Conservation (phyloP, 129 eudicot genomes). For the Escallonia rubra region DNA sequence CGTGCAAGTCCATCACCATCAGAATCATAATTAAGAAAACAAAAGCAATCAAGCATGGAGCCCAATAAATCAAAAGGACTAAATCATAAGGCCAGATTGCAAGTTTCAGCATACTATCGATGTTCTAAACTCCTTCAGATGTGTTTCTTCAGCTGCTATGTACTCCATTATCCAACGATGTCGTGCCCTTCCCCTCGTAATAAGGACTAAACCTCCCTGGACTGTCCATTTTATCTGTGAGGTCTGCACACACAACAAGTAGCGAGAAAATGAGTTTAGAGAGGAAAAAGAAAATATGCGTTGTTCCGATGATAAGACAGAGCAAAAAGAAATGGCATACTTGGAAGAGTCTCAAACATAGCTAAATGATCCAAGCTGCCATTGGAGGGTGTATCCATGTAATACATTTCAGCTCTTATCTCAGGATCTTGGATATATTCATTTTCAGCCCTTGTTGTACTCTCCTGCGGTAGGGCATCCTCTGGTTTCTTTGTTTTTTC, state of each 20-base stretch:
- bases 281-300: neutral
- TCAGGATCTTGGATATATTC: slow-evolving; percentile 6
- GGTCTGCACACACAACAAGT: too few species aligned
- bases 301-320: neutral
- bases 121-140: too few species aligned
- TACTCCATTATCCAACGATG: neutral
- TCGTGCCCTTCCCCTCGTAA: neutral
- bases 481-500: neutral
- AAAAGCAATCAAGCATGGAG: too few species aligned
- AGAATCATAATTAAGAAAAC: too few species aligned
- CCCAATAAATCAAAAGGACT: too few species aligned
- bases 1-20: too few species aligned
- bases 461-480: neutral
- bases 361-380: slow-evolving; percentile 5
- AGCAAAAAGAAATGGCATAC: neutral
- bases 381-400: neutral
- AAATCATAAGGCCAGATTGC: too few species aligned
- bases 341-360: neutral
- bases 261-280: too few species aligned
- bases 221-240: neutral
- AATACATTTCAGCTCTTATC: neutral
- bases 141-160: too few species aligned
- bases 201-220: neutral
- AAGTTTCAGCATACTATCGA: too few species aligned
- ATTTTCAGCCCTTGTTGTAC: neutral